Evolutionary conservation across 2,329 filamentous ascomycete genomes (phyloP), one percentile per base, ranked within the genome.

Genomic region (Xylariaceae sp.): DNA sequence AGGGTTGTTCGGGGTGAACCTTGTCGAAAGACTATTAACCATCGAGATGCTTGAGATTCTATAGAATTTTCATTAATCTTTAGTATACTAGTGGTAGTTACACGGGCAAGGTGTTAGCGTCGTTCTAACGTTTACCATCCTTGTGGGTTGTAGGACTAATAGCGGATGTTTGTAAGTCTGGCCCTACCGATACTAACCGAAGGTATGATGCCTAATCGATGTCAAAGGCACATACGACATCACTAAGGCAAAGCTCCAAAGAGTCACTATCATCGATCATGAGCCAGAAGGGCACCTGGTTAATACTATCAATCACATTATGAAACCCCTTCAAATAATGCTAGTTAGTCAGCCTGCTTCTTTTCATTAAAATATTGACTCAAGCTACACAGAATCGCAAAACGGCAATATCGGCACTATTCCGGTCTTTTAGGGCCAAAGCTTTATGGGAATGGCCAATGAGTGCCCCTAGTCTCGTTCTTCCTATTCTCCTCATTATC

Each of bases 341-440:
- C 27, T 15, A 16, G 36, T 50, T 2, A 29, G 2, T 6, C 39
- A 50, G 8, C 39, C 29, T 5, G 21, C 24, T 20, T 13, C 13
- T 15, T 50, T 43, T 6, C 36, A 43, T 26, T 50, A 50, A 13
- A 37, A 37, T n/a, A n/a, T 45, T 15, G 42, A 45, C 20, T 45
- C 42, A 24, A 45, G 42, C 29, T 45, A 45, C 15, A 27, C 29
- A 4, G 42, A 45, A 35, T 45, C 42, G 5, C 29, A 35, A 45
- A 45, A 45, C 18, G 42, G 29, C 30, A 45, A 45, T 18, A 45
- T 45, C 10, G 15, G 42, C 27, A 45, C 29, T 13, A 45, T 45
- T 35, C 42, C 42, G 10, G 21, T 45, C 13, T 26, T 45, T 13
- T 35, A 30, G 29, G 18, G 42, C 8, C 42, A 45, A 18, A 30